Percentiles rank a stretch among this genome's conserved stretches.
Evolutionary conservation across 2,329 filamentous ascomycete genomes (phyloP).

Genomic region (Magnaporthiopsis rhizophila): DNA sequence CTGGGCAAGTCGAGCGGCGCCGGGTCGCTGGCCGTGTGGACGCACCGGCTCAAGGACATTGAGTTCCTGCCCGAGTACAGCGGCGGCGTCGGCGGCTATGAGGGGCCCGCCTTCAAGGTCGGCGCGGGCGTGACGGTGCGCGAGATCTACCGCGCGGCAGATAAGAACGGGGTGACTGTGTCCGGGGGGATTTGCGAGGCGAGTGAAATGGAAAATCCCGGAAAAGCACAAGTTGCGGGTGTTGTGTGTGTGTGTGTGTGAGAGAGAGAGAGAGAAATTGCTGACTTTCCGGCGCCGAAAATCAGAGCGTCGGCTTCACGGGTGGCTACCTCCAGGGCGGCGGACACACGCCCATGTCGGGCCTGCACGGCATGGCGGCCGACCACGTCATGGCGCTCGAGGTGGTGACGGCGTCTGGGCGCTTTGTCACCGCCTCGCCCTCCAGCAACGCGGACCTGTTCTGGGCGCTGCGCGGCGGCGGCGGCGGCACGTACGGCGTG

Average conservation of each 20-base stretch:
- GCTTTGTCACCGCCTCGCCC: conserved; percentile 31
- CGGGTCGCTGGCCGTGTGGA: conserved; percentile 28
- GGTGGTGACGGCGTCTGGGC: conserved; percentile 37
- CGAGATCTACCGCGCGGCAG: conserved; percentile 43
- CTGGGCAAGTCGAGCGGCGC: conserved; percentile 29
- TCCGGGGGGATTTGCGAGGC: conserved; percentile 34
- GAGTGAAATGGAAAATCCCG: background rate
- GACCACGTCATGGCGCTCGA: conserved; percentile 41
- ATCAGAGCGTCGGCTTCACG: conserved; percentile 39
- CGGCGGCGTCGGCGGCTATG: conserved; percentile 9
- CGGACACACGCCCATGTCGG: conserved; percentile 45
- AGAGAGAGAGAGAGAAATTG: no score
- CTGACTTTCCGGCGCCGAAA: conserved; percentile 7
- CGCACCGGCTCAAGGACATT: conserved; percentile 20
- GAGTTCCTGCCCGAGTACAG: conserved; percentile 39
- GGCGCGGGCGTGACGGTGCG: conserved; percentile 42
- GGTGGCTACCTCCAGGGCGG: conserved; percentile 41
- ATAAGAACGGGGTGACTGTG: conserved; percentile 35
- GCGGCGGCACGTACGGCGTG: conserved; percentile 29
- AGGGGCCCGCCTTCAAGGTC: conserved; percentile 26
- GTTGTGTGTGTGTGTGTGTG: no score
- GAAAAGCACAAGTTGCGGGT: no score
- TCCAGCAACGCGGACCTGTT: conserved; percentile 36
- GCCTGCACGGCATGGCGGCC: conserved; percentile 39
- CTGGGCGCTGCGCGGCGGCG: conserved; percentile 41